Evolutionary conservation across 2,329 filamentous ascomycete genomes (phyloP), one percentile per base, ranked within the genome.

Genomic region (Pseudogymnoascus sp.): DNA sequence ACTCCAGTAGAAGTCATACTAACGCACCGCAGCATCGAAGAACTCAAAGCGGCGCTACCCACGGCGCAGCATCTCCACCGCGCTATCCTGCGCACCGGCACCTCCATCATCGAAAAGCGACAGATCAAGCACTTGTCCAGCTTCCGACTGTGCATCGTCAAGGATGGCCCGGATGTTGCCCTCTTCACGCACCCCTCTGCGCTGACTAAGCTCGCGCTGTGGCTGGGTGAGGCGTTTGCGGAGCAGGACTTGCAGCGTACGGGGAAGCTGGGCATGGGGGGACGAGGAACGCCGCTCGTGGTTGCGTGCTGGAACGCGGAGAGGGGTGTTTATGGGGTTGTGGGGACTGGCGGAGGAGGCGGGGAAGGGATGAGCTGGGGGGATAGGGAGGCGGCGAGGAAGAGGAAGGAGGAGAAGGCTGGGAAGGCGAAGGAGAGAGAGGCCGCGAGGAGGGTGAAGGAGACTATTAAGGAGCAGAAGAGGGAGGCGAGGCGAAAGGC

Each of bases 141-240:
- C 0, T 99, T 97, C 72, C 89, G 94, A 57, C 91, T 99, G 80
- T 95, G 89, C 33, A 88, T 97, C 3, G 91, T 99, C 67, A 96
- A 95, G 71, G 94, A 97, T 69, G 91, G 92, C 0, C 90, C 92
- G 0, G 94, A 97, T 67, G 88, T 95, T 0, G 76, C 82, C n/a
- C 80, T 97, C 9, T 99, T 99, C 74, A 91, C 87, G 0, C 92
- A 97, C 69, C 92, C 94, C 0, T 90, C 92, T 5, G 94, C 94
- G 1, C 76, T 99, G 21, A 95, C 92, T 2, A 96, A 97, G 72
- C 81, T 99, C 12, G 92, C 92, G 0, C 79, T 96, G 2, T 99
- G 94, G 94, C 83, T 99, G 39, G 90, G 88, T 48, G 92, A 97
- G 74, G 94, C 94, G 0, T 85, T 97, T 45, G 83, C 87, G 1